These are phyloP conservation scores for Ceratocystis smalleyi DNA, from an alignment of 2,329 filamentous ascomycete species.

Conservation along the genomic window DNA sequence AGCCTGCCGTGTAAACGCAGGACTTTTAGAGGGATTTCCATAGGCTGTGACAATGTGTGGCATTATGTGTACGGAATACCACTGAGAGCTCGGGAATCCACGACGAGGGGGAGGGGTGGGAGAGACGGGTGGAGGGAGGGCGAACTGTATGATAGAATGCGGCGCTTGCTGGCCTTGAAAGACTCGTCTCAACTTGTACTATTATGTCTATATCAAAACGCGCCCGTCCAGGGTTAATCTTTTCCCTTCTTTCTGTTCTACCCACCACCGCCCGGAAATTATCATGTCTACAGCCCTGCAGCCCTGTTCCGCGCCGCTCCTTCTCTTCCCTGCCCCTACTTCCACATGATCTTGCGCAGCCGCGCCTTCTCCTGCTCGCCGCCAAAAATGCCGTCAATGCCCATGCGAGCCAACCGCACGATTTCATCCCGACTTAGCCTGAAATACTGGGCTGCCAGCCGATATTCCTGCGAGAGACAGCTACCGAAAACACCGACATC, in stretches of 20 bases:
- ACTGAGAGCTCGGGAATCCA: neutral
- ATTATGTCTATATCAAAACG: conserved; percentile 9
- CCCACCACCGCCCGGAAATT: neutral
- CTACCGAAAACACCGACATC: conserved; percentile 73
- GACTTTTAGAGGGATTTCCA: neutral
- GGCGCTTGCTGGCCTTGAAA: neutral
- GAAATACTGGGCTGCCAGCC: conserved; percentile 57
- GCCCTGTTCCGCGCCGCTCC: neutral
- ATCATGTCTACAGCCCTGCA: neutral
- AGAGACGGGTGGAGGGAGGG: neutral
- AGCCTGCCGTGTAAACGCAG: conserved; percentile 34
- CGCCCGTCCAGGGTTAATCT: conserved; percentile 2
- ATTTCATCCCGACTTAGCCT: conserved; percentile 33
- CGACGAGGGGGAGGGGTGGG: no score
- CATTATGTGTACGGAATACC: neutral
- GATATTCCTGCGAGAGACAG: conserved; percentile 60
- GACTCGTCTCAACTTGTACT: conserved; percentile 10
- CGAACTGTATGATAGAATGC: neutral
- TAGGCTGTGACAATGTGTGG: neutral
- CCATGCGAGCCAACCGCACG: conserved; percentile 41
- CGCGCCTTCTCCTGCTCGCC: conserved; percentile 44
- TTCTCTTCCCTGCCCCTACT: neutral
- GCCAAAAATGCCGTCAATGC: conserved; percentile 52
- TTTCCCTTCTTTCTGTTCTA: neutral
- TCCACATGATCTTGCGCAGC: conserved; percentile 37